Conservation (phyloP, 1,284 basidiomycete genomes). For the Abortiporus biennis region DNA sequence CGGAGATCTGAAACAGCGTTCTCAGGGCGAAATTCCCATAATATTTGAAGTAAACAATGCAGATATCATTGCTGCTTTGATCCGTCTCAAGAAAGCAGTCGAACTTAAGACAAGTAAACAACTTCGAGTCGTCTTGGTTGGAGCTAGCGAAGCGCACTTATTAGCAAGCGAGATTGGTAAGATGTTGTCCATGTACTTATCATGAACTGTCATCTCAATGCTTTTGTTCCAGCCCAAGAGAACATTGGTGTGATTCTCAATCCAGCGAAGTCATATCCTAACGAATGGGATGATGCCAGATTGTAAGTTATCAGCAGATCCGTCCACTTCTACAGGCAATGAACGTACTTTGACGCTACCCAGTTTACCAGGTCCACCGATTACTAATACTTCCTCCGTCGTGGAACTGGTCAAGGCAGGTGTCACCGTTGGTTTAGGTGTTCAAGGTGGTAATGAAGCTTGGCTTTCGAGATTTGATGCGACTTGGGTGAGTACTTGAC, state of each 20-base stretch:
- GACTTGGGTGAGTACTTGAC: conserved; percentile 34
- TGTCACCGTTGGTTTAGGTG: conserved; percentile 50
- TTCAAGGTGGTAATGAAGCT: conserved; percentile 41
- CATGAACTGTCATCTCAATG: no score
- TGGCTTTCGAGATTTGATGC: conserved; percentile 49
- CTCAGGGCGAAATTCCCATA: conserved; percentile 42
- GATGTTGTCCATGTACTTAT: conserved; percentile 26
- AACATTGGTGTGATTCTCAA: conserved; percentile 49
- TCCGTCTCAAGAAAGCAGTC: conserved; percentile 69
- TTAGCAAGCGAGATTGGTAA: conserved; percentile 69
- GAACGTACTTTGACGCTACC: background rate
- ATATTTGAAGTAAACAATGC: conserved; percentile 68
- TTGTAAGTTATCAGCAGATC: conserved; percentile 22
- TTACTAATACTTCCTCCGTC: conserved; percentile 42
- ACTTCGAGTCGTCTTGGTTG: conserved; percentile 63
- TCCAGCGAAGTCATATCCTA: conserved; percentile 44
- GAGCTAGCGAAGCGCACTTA: conserved; percentile 71
- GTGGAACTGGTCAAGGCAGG: conserved; percentile 38
- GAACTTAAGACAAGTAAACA: conserved; percentile 53
- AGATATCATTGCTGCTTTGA: conserved; percentile 70
- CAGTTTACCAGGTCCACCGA: conserved; percentile 48
- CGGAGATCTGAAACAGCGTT: no score
- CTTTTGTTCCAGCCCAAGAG: conserved; percentile 31
- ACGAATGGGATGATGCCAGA: conserved; percentile 43
- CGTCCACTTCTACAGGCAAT: background rate